Percentiles rank a stretch among this genome's conserved stretches.
phyloP scores from a whole-genome alignment of 2,329 filamentous ascomycete genomes.

The Grosmannia penicillata region DNA sequence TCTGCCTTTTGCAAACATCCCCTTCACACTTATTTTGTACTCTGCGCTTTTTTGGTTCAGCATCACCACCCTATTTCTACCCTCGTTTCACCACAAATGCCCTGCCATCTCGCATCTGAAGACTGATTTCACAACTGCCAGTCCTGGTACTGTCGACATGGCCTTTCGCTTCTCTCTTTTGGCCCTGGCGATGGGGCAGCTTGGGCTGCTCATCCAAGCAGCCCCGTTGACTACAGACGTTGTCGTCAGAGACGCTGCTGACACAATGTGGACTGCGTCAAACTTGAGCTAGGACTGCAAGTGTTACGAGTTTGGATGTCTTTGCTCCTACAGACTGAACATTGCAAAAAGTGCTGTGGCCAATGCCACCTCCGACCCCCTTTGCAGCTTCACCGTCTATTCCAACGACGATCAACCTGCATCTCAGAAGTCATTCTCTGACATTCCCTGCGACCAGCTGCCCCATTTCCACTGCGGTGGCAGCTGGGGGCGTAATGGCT shows the following conservation, averaged over 20 bases:
- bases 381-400: conserved; percentile 7
- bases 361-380: neutral
- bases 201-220: neutral
- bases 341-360: conserved; percentile 3
- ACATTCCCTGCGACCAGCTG: conserved; percentile 7
- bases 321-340: conserved; percentile 10
- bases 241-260: neutral
- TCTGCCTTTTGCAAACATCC: no score
- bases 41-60: no score
- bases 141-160: no score
- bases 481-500: conserved; percentile 10
- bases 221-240: neutral
- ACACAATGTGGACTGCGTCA: conserved; percentile 5
- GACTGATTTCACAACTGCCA: no score
- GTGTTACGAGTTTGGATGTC: conserved; percentile 2
- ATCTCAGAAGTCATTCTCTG: conserved; percentile 3
- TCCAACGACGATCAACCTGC: neutral
- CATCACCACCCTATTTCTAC: no score
- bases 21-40: no score
- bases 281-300: conserved; percentile 10
- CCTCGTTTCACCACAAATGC: no score
- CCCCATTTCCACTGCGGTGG: conserved; percentile 10
- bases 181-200: conserved; percentile 3
- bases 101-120: no score
- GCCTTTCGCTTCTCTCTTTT: no score